Evolutionary conservation across 768 basidiomycete genomes (phyloP).

Genomic region (Tulasnella sp.): DNA sequence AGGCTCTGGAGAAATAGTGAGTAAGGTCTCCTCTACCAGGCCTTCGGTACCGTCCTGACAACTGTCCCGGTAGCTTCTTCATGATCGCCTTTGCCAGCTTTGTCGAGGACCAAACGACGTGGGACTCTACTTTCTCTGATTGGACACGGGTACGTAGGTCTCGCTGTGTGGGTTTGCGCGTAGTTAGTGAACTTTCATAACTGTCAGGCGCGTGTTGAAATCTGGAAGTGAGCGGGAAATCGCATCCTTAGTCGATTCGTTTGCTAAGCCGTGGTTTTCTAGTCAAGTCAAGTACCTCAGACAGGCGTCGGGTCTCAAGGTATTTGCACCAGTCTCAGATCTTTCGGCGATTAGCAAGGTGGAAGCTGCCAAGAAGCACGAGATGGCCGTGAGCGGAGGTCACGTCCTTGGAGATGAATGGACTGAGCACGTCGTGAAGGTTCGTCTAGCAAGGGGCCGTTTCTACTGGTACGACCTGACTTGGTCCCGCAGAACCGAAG

Average conservation of each 20-base stretch:
- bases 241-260: not conserved
- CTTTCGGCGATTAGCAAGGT: constrained; percentile 66
- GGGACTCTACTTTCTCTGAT: constrained; percentile 61
- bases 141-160: constrained; percentile 61
- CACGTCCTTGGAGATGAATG: constrained; percentile 91
- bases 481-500: constrained; percentile 53
- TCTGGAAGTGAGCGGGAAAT: constrained; percentile 70
- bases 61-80: constrained; percentile 54
- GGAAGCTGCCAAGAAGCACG: constrained; percentile 53
- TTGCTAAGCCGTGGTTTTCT: not conserved
- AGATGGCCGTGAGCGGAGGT: constrained; percentile 64
- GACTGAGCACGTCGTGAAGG: constrained; percentile 87
- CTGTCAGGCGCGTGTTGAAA: constrained; percentile 62
- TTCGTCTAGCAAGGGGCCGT: constrained; percentile 23
- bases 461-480: not conserved
- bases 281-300: constrained; percentile 84
- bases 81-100: constrained; percentile 89
- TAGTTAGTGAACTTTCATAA: not conserved
- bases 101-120: constrained; percentile 50
- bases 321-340: constrained; percentile 89
- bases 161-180: not conserved
- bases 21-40: constrained; percentile 19
- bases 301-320: constrained; percentile 66
- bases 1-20: constrained; percentile 84
- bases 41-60: not conserved